Conservation (phyloP, 2,329 filamentous ascomycete species). For the Teratosphaeria nubilosa region DNA sequence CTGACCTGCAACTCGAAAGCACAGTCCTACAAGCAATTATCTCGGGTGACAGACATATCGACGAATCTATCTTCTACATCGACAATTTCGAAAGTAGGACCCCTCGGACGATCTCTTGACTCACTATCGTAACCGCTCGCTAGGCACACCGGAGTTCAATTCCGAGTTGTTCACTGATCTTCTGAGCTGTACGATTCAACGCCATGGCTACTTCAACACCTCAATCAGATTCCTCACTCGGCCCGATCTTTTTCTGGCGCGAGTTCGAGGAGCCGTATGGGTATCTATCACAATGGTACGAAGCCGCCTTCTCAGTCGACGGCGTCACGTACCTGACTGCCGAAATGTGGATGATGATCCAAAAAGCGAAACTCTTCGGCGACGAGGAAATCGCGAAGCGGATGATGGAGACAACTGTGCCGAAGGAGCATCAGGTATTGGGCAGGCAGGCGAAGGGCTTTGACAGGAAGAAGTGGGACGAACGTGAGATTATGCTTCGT, state of each 20-base stretch:
- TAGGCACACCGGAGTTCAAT: no score
- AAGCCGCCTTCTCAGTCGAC: constrained; percentile 37
- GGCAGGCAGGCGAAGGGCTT: constrained; percentile 49
- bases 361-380: constrained; percentile 33
- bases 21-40: no score
- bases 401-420: constrained; percentile 41
- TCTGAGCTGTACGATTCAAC: neutral
- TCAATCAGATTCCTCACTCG: constrained; percentile 1
- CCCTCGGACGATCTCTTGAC: no score
- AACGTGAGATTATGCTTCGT: constrained; percentile 14
- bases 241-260: constrained; percentile 29
- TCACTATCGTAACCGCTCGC: no score
- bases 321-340: constrained; percentile 29
- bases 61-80: neutral
- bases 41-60: no score
- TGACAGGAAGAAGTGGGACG: constrained; percentile 41
- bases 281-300: constrained; percentile 56
- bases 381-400: constrained; percentile 35
- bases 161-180: no score
- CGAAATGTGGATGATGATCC: constrained; percentile 42
- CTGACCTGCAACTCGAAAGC: no score
- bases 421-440: constrained; percentile 42
- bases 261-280: constrained; percentile 38
- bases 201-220: neutral
- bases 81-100: neutral